Conservation (phyloP, 257 asterid species). For the Misopates orontium region DNA sequence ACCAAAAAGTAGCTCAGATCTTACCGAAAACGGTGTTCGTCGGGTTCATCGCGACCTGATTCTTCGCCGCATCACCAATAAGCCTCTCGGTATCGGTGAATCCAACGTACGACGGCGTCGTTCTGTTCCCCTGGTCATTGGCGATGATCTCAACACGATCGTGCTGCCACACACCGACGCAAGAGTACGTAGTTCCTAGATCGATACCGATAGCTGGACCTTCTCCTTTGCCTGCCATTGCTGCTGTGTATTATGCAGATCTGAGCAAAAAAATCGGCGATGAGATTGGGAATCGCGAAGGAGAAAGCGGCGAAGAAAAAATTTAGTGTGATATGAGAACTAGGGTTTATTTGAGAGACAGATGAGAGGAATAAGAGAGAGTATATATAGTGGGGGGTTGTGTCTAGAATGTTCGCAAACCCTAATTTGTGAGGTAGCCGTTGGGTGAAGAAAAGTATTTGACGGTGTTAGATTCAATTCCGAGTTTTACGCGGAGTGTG, state of each 20-base stretch:
- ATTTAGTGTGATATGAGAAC: neutral
- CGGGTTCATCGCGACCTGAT: constrained; percentile 92
- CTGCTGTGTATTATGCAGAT: constrained; percentile 1
- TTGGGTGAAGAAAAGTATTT: constrained; percentile 15
- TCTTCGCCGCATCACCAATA: constrained; percentile 92
- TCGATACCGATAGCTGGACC: constrained; percentile 91
- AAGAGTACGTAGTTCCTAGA: constrained; percentile 83
- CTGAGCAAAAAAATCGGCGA: constrained; percentile 20
- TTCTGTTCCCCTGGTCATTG: constrained; percentile 86
- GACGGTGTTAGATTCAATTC: constrained; percentile 17
- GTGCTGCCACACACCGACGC: constrained; percentile 95
- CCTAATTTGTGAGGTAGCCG: constrained; percentile 32
- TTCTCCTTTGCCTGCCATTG: constrained; percentile 82
- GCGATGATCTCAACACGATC: constrained; percentile 90
- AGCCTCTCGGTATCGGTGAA: constrained; percentile 80
- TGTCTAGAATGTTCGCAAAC: constrained; percentile 59
- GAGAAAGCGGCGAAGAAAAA: neutral
- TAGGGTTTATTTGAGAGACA: constrained; percentile 36
- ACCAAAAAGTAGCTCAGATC: constrained; percentile 7
- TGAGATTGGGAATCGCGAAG: too few species aligned
- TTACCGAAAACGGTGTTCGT: constrained; percentile 79
- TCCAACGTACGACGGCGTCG: constrained; percentile 80
- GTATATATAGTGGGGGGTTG: constrained; percentile 21
- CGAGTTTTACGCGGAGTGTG: too few species aligned
- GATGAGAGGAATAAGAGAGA: rapidly evolving